Conservation (phyloP, 78 protist species). For the Chrysochromulina tobinii region DNA sequence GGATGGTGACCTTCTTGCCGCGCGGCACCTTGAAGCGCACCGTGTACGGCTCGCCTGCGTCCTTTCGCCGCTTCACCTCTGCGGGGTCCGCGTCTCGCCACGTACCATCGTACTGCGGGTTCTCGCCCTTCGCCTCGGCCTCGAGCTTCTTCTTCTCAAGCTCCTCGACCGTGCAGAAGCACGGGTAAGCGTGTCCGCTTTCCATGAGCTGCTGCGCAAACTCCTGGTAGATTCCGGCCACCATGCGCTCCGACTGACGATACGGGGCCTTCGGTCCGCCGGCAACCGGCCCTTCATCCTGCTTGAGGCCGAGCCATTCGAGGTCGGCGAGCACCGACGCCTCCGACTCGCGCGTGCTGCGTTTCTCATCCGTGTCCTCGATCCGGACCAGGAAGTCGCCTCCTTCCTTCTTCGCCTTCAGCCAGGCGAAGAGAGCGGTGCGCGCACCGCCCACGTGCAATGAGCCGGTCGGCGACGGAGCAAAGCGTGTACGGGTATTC, state of each 20-base stretch:
- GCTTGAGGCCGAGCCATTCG: constrained; percentile 33
- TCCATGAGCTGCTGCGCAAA: constrained; percentile 33
- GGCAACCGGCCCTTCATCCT: constrained; percentile 40
- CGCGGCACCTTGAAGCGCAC: constrained; percentile 26
- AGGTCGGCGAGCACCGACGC: constrained; percentile 30
- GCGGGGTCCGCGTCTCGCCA: constrained; percentile 53
- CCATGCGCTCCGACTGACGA: constrained; percentile 48
- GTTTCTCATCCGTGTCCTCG: constrained; percentile 41
- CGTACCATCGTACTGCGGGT: constrained; percentile 43
- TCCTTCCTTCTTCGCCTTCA: not conserved
- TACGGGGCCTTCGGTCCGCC: constrained; percentile 26
- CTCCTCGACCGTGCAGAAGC: constrained; percentile 53
- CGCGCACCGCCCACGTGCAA: constrained; percentile 51
- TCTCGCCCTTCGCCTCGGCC: constrained; percentile 31
- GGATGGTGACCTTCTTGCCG: constrained; percentile 23
- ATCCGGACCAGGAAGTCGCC: constrained; percentile 37
- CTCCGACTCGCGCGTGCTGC: constrained; percentile 44
- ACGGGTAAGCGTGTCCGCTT: constrained; percentile 21
- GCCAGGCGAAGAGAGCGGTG: constrained; percentile 45
- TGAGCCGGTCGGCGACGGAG: constrained; percentile 48
- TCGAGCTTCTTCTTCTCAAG: constrained; percentile 28
- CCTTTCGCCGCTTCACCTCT: constrained; percentile 1
- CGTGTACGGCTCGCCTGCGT: constrained; percentile 1
- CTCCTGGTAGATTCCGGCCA: not conserved
- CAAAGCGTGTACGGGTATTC: constrained; percentile 21